A percentile compares a stretch with the other conserved stretches of the same genome.
These are phyloP conservation scores for Dactylellina leptospora DNA, from an alignment of 2,329 filamentous ascomycete species.

Conservation along the genomic window DNA sequence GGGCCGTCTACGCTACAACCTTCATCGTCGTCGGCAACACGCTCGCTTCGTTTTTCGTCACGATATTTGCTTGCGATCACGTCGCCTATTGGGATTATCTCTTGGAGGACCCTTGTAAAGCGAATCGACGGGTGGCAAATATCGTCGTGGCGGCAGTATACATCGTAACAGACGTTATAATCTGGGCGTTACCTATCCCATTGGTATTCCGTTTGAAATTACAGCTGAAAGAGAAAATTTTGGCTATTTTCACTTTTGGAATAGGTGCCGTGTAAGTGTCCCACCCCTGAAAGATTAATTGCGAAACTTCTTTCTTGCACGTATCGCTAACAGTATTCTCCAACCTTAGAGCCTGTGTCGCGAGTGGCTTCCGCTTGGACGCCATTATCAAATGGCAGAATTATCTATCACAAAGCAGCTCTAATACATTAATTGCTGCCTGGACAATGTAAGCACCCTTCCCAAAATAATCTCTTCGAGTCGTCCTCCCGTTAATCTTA, in stretches of 20 bases:
- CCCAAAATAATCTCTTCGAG: neutral
- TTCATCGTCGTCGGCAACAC: conserved; percentile 11
- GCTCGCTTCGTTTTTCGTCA: conserved; percentile 8
- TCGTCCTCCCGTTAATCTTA: too few relatives aligned
- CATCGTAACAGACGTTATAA: conserved; percentile 23
- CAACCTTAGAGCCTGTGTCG: conserved; percentile 20
- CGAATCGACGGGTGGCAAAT: neutral
- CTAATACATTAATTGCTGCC: conserved; percentile 9
- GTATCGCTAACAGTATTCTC: neutral
- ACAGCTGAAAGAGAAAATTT: neutral
- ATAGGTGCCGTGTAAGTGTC: conserved; percentile 22
- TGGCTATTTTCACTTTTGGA: conserved; percentile 15
- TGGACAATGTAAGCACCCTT: conserved; percentile 42
- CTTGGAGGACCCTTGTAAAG: conserved; percentile 2
- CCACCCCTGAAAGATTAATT: too few relatives aligned
- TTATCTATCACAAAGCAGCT: conserved; percentile 12
- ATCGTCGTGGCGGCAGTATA: conserved; percentile 14
- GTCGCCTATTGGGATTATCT: conserved; percentile 27
- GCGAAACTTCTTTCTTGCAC: neutral
- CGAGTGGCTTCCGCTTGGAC: conserved; percentile 18
- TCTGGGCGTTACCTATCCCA: conserved; percentile 30
- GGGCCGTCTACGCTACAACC: neutral
- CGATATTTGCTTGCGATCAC: neutral
- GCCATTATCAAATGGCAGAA: conserved; percentile 10
- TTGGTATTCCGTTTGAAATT: conserved; percentile 21